phyloP scores from a whole-genome alignment of 2,329 filamentous ascomycete species.

The Sporothrix brasiliensis region DNA sequence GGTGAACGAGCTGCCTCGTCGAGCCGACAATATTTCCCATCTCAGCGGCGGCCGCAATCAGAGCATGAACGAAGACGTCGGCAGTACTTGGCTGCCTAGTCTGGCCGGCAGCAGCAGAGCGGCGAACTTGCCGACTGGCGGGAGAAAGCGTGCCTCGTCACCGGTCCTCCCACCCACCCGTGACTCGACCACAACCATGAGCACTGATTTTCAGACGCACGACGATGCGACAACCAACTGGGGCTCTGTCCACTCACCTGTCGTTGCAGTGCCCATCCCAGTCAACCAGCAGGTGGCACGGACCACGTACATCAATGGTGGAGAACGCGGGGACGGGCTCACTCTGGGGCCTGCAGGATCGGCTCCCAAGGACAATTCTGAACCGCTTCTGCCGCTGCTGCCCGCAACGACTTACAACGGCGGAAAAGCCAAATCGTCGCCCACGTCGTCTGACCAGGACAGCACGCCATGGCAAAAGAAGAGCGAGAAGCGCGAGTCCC shows the following conservation, averaged over 20 bases:
- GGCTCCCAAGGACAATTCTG: not conserved
- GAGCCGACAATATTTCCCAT: not conserved
- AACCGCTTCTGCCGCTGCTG: conserved; percentile 17
- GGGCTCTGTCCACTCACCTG: conserved; percentile 56
- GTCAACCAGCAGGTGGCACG: conserved; percentile 48
- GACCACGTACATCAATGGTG: conserved; percentile 47
- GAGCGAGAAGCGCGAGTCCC: conserved; percentile 38
- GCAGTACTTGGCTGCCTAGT: conserved; percentile 47
- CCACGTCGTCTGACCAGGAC: conserved; percentile 23
- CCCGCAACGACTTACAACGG: conserved; percentile 28
- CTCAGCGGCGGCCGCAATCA: conserved; percentile 32
- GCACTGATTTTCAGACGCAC: conserved; percentile 43
- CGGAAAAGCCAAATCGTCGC: not conserved
- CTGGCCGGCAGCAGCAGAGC: conserved; percentile 37
- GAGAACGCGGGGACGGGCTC: not conserved
- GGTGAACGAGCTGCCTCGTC: conserved; percentile 42
- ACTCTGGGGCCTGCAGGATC: not conserved
- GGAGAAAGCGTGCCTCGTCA: conserved; percentile 53
- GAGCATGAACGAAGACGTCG: conserved; percentile 43
- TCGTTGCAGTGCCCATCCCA: conserved; percentile 50
- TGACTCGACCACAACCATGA: conserved; percentile 44
- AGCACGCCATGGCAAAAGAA: conserved; percentile 5
- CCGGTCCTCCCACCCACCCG: conserved; percentile 51
- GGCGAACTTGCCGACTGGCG: conserved; percentile 35
- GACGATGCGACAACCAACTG: conserved; percentile 52